phyloP scores from a whole-genome alignment of 1,284 basidiomycete genomes.

The Apiotrichum mycotoxinovorans region DNA sequence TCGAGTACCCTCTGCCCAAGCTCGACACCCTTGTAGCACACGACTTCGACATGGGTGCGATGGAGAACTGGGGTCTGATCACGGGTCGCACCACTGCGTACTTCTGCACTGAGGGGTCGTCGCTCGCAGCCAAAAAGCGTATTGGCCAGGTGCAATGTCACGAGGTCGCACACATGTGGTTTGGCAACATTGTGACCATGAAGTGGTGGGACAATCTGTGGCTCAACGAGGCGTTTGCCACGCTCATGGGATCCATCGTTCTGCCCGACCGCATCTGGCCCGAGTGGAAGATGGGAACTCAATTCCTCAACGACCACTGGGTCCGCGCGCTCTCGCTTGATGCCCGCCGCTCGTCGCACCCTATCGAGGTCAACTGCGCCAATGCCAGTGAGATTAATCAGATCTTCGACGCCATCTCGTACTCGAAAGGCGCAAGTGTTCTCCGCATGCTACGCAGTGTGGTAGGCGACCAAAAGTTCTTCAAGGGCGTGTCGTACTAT shows the following conservation, averaged over 20 bases:
- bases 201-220: conserved; percentile 88
- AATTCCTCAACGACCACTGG: conserved; percentile 56
- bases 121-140: conserved; percentile 72
- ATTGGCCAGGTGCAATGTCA: conserved; percentile 56
- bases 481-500: conserved; percentile 83
- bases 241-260: conserved; percentile 78
- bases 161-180: conserved; percentile 55
- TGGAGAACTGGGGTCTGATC: conserved; percentile 95
- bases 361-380: conserved; percentile 89
- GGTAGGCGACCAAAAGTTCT: conserved; percentile 82
- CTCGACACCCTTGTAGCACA: conserved; percentile 75
- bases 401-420: conserved; percentile 81
- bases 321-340: conserved; percentile 70
- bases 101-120: conserved; percentile 72
- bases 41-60: conserved; percentile 87
- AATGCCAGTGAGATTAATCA: conserved; percentile 81
- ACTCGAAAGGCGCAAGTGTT: conserved; percentile 78
- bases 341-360: conserved; percentile 84
- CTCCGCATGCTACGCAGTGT: conserved; percentile 86
- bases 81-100: conserved; percentile 81
- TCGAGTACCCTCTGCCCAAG: conserved; percentile 88
- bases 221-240: conserved; percentile 74
- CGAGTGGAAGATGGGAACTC: conserved; percentile 55
- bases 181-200: conserved; percentile 80
- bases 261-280: conserved; percentile 65